phyloP scores from a whole-genome alignment of 441 rosid genomes.

The Euphorbia schlechtendalii region DNA sequence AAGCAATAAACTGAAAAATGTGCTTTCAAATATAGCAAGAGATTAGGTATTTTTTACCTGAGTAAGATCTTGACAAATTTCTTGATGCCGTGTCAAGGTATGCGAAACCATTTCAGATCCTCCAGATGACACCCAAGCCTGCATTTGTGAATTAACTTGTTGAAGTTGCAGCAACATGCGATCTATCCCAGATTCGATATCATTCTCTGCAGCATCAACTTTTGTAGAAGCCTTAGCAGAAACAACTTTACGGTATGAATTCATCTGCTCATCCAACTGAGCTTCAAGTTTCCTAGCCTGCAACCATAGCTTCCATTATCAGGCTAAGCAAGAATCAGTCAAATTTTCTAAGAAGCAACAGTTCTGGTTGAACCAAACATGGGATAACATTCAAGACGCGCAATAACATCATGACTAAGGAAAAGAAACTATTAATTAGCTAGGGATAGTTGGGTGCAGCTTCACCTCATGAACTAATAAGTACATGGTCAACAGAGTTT shows the following conservation, averaged over 20 bases:
- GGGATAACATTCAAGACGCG: neutral
- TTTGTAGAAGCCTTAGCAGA: slow-evolving; percentile 59
- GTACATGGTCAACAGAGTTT: neutral
- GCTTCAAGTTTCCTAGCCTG: slow-evolving; percentile 96
- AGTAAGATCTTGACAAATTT: slow-evolving; percentile 86
- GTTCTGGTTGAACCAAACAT: neutral
- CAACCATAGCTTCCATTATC: slow-evolving; percentile 13
- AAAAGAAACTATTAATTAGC: neutral
- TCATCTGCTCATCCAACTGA: slow-evolving; percentile 97
- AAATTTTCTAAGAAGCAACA: neutral
- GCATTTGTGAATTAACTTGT: slow-evolving; percentile 83
- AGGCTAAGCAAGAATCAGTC: neutral
- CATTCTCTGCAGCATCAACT: slow-evolving; percentile 55
- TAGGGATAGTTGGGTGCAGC: neutral
- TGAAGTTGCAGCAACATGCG: slow-evolving; percentile 63
- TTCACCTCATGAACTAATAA: neutral
- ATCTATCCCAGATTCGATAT: slow-evolving; percentile 78
- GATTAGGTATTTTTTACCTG: slow-evolving; percentile 44
- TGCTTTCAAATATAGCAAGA: neutral
- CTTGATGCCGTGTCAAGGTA: slow-evolving; percentile 93
- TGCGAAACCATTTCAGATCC: slow-evolving; percentile 99
- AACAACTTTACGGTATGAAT: slow-evolving; percentile 71
- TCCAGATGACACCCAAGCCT: slow-evolving; percentile 94
- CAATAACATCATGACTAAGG: neutral
- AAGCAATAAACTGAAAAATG: neutral